Conservation (phyloP, 2,329 filamentous ascomycete species). For the Mollisiaceae sp. region DNA sequence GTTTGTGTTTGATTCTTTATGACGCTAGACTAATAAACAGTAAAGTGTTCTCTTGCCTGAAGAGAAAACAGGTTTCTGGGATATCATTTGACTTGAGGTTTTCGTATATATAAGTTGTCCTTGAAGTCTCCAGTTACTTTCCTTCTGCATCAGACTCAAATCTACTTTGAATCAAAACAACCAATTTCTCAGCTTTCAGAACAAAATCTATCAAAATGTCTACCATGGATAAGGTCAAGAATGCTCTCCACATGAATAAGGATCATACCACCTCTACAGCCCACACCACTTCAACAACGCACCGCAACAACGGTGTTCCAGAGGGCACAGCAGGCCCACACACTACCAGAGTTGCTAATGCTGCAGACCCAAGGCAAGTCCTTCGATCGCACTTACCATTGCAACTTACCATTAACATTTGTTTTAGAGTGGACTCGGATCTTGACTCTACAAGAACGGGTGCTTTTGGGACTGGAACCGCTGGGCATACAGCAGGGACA, state of each 20-base stretch:
- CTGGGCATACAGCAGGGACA: conserved; percentile 11
- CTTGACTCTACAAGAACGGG: conserved; percentile 22
- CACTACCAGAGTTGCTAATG: conserved; percentile 47
- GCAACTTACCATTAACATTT: neutral
- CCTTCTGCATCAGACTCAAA: conserved; percentile 18
- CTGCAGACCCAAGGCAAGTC: conserved; percentile 31
- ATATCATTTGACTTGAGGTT: neutral
- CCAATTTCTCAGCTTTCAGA: conserved; percentile 8
- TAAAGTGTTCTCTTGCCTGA: neutral
- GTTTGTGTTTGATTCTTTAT: neutral
- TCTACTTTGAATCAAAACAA: conserved; percentile 16
- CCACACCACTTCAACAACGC: conserved; percentile 30
- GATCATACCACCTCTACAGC: conserved; percentile 31
- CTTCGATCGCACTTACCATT: neutral
- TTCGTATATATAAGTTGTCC: conserved; percentile 21
- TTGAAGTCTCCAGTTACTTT: neutral
- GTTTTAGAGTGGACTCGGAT: conserved; percentile 21
- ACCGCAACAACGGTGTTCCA: conserved; percentile 31
- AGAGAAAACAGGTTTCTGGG: conserved; percentile 20
- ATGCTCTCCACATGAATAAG: conserved; percentile 45
- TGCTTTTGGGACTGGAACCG: conserved; percentile 10
- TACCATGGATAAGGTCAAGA: conserved; percentile 54
- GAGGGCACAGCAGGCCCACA: conserved; percentile 31
- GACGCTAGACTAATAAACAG: neutral
- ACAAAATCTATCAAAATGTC: conserved; percentile 47